Evolutionary conservation across 192 early-diverging fungal species (phyloP).

Genomic region (Podila verticillata): DNA sequence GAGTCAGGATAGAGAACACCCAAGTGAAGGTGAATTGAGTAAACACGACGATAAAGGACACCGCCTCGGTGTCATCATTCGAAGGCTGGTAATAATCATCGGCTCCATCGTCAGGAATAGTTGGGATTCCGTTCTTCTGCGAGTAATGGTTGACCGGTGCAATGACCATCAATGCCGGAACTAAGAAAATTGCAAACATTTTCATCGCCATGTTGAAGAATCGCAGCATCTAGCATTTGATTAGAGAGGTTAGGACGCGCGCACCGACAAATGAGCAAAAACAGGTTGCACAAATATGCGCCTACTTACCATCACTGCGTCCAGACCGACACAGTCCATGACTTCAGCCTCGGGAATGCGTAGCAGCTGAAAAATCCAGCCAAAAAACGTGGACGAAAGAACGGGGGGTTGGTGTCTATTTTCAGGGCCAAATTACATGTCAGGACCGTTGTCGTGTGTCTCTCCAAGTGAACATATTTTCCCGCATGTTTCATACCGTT

Average conservation of each 20-base stretch:
- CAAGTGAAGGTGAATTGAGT: slow-evolving; percentile 60
- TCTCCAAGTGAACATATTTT: not conserved
- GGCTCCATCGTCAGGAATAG: slow-evolving; percentile 11
- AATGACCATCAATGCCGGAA: slow-evolving; percentile 59
- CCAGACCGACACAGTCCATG: slow-evolving; percentile 62
- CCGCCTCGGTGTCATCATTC: not conserved
- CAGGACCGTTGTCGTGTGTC: not conserved
- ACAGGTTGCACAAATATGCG: not conserved
- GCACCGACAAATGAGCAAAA: not conserved
- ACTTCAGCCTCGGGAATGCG: slow-evolving; percentile 56
- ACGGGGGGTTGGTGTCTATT: slow-evolving; percentile 57
- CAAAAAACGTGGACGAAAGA: slow-evolving; percentile 58
- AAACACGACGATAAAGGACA: slow-evolving; percentile 29
- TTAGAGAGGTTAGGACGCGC: not conserved
- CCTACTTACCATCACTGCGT: slow-evolving; percentile 63
- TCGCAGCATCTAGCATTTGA: slow-evolving; percentile 56
- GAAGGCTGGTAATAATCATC: not conserved
- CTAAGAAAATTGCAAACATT: slow-evolving; percentile 55
- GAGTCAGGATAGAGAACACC: slow-evolving; percentile 58
- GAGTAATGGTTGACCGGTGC: slow-evolving; percentile 54
- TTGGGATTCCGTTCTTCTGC: not conserved
- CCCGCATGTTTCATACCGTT: slow-evolving; percentile 20
- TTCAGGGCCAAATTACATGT: not conserved
- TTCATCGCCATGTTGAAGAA: slow-evolving; percentile 60
- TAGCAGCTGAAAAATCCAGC: slow-evolving; percentile 62